Base-by-base conservation (phyloP, 768 basidiomycete genomes). In the Xerocomus spinulosus region DNA sequence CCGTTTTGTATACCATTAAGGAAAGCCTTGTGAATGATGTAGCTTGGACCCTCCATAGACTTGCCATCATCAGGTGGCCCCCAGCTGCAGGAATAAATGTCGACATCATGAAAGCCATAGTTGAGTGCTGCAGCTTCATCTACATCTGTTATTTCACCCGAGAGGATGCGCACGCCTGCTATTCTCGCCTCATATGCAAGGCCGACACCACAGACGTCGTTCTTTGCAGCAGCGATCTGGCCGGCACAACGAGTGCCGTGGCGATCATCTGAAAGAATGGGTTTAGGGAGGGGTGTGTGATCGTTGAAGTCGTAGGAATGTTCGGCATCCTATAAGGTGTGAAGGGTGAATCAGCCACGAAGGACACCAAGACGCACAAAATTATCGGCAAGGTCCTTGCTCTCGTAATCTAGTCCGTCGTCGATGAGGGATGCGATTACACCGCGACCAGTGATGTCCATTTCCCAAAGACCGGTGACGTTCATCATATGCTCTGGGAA, bases 171-270 rank as follows among this genome's bases (percentile, higher is more conserved):
- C 36, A 98, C 79, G 18, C 93, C 96, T 24, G 96, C 90, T 52
- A 98, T 83, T 57, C 89, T 90, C 37, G 93, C 86, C 3, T 85
- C 73, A 63, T 96, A 93, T 7, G 96, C 92, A 46, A 99, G 86
- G 17, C 96, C 96, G 14, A 98, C 74, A 26, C 96, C 96, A 60
- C 96, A 99, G 2, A 87, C 88, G 44, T 85, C 81, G 69, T 99
- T 99, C 63, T 88, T 90, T 13, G 77, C 82, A 1, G 96, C 96
- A 18, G 90, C 93, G 41, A 99, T 82, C 68, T 99, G 95, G 24
- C 96, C 96, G 2, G 95, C 95, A 65, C 96, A 99, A 2, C 96
- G 87, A 0, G 96, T 99, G 10, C 96, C 96, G 62, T 99, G 96
- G 57, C 91, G 90, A 57, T 99, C 96, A 54, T 98, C 94, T 21